A percentile compares a stretch with the other conserved stretches of the same genome.
Evolutionary conservation across 75 land plant genomes (phyloP).

Genomic region (Sequoiadendron giganteum): DNA sequence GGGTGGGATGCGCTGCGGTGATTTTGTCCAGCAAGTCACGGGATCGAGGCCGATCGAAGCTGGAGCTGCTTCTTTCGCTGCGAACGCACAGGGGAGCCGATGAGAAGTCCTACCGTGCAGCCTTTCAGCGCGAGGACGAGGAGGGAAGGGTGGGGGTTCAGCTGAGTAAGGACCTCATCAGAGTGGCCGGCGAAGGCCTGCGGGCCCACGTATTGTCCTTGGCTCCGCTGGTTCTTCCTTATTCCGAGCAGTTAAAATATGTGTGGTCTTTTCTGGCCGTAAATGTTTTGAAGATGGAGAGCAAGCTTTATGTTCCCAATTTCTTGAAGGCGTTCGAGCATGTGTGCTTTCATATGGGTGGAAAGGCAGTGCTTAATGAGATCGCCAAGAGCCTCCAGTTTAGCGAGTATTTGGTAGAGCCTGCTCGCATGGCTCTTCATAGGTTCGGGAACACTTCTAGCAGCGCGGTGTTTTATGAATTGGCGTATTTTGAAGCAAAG

Average conservation of each 20-base stretch:
- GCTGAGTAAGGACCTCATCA: constrained; percentile 42
- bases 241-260: constrained; percentile 15
- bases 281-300: background rate
- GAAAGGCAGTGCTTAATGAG: constrained; percentile 44
- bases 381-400: constrained; percentile 17
- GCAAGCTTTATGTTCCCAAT: constrained; percentile 36
- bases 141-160: constrained; percentile 32
- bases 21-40: constrained; percentile 28
- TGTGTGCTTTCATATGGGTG: constrained; percentile 51
- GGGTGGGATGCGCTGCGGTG: constrained; percentile 36
- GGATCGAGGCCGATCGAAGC: constrained; percentile 21
- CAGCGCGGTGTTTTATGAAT: constrained; percentile 39
- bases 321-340: constrained; percentile 48
- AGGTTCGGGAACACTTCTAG: constrained; percentile 59
- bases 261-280: constrained; percentile 9
- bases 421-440: constrained; percentile 44
- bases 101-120: constrained; percentile 23
- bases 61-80: constrained; percentile 29
- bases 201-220: constrained; percentile 17
- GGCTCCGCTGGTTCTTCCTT: constrained; percentile 39
- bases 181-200: constrained; percentile 33
- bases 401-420: constrained; percentile 22
- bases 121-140: constrained; percentile 36
- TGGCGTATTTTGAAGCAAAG: constrained; percentile 60
- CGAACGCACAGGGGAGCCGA: constrained; percentile 44